phyloP scores from a whole-genome alignment of 352 stramenopile genomes.

The Globisporangium ultimum region DNA sequence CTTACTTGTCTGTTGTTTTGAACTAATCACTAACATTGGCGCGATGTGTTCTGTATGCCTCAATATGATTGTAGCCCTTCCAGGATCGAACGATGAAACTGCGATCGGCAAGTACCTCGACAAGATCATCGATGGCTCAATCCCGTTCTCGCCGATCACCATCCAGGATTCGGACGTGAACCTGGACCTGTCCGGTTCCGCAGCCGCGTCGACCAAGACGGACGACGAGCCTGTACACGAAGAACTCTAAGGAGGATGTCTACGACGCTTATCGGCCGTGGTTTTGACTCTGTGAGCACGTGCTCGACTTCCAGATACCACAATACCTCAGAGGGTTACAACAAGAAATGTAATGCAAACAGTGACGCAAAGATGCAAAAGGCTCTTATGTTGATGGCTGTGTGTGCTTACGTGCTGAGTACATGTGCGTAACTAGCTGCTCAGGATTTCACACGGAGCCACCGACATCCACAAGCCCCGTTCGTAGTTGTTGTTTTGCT shows the following conservation, averaged over 20 bases:
- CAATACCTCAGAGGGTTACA: too few relatives aligned
- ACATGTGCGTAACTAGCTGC: too few relatives aligned
- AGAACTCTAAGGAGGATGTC: background rate
- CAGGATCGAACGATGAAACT: slow-evolving; percentile 24
- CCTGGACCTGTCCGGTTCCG: slow-evolving; percentile 7
- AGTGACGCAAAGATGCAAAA: too few relatives aligned
- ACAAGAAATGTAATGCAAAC: too few relatives aligned
- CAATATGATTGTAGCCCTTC: slow-evolving; percentile 23
- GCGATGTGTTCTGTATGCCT: slow-evolving; percentile 4
- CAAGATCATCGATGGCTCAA: slow-evolving; percentile 65
- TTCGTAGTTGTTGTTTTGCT: too few relatives aligned
- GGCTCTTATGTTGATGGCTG: too few relatives aligned
- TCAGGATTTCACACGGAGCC: too few relatives aligned
- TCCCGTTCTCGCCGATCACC: slow-evolving; percentile 25
- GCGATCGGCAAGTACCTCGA: slow-evolving; percentile 49
- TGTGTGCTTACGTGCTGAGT: too few relatives aligned
- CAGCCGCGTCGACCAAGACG: background rate
- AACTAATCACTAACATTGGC: slow-evolving; percentile 1
- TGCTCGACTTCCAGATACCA: too few relatives aligned
- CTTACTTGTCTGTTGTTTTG: background rate
- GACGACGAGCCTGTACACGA: background rate
- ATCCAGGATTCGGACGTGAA: slow-evolving; percentile 8
- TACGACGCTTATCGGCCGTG: too few relatives aligned
- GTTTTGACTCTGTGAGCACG: too few relatives aligned
- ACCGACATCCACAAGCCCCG: too few relatives aligned